Conservation (phyloP, 129 eudicot genomes). For the Escallonia rubra region DNA sequence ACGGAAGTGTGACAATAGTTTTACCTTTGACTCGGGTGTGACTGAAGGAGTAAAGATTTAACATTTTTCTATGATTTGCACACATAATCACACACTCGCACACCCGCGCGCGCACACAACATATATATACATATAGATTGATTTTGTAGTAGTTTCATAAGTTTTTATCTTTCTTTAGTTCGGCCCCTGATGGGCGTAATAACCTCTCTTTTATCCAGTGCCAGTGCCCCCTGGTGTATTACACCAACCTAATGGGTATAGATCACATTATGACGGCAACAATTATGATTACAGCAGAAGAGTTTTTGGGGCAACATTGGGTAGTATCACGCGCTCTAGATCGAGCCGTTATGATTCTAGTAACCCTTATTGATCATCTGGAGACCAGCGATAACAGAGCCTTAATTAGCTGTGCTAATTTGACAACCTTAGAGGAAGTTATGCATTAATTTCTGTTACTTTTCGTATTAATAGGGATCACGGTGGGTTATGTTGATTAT, state of each 20-base stretch:
- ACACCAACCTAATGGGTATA: slow-evolving; percentile 38
- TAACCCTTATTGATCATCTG: slow-evolving; percentile 1
- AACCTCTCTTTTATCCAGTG: slow-evolving; percentile 28
- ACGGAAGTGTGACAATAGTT: no score
- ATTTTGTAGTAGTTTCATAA: slow-evolving; percentile 1
- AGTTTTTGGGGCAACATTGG: slow-evolving; percentile 53
- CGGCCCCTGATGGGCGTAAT: slow-evolving; percentile 1
- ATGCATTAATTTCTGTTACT: not conserved
- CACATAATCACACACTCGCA: no score
- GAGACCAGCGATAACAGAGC: not conserved
- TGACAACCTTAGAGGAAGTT: not conserved
- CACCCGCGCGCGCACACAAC: no score
- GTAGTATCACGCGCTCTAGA: slow-evolving; percentile 39
- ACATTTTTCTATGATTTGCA: no score
- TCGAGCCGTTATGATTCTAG: slow-evolving; percentile 32
- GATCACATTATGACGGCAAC: slow-evolving; percentile 55
- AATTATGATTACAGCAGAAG: slow-evolving; percentile 55
- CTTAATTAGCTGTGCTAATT: not conserved
- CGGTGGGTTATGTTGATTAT: not conserved
- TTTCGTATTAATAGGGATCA: not conserved
- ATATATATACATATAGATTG: no score
- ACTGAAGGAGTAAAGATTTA: no score
- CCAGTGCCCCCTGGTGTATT: slow-evolving; percentile 41
- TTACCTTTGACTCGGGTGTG: no score
- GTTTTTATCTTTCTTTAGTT: not conserved